Base-by-base conservation (phyloP, 352 stramenopile genomes). In the Phytophthora kernoviae region DNA sequence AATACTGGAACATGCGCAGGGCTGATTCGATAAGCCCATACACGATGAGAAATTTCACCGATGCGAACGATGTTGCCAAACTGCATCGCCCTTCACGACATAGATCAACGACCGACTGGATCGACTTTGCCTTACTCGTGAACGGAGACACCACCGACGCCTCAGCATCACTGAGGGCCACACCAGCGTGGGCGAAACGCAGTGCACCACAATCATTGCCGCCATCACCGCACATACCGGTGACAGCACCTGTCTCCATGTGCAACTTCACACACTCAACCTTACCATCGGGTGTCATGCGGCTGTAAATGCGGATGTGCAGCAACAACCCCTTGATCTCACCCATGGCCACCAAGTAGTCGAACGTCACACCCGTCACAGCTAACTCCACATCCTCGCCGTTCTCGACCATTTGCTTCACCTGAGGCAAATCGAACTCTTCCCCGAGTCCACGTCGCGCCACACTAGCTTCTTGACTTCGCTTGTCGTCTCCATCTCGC, bases 1-100 rank as follows among this genome's bases (percentile, higher is more conserved):
- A 91, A 47, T 87, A 92, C 70, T 76, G 73, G 27, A 79, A 75
- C 45, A 94, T 69, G 8, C 91, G 78, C 22, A 91, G 61, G 5
- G 79, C 72, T 18, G 69, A 84, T 15, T 75, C 65, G 21, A 96
- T 77, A 73, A 96, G 62, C n/a, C 90, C 90, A 64, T 97, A 97
- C 58, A 96, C 82, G 42, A 97, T 83, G 43, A 96, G 73, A 54
- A 92, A 96, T 65, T 96, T 97, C 62, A 97, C 83, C 12, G 70
- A 80, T 12, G 70, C 77, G 34, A 97, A 92, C 24, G 89, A 93
- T 15, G 88, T 96, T 1, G 90, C 77, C 17, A 98, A 48, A 45
- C 81, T 83, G 73, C 88, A 95, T 8, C 90, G 83, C 24, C 91
- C 91, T 72, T 98, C 91, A 44, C 73, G 78, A 10, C 90, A 83